These are phyloP conservation scores for Rhodomyrtus psidioides DNA, from an alignment of 441 rosid genomes.

Conservation along the genomic window DNA sequence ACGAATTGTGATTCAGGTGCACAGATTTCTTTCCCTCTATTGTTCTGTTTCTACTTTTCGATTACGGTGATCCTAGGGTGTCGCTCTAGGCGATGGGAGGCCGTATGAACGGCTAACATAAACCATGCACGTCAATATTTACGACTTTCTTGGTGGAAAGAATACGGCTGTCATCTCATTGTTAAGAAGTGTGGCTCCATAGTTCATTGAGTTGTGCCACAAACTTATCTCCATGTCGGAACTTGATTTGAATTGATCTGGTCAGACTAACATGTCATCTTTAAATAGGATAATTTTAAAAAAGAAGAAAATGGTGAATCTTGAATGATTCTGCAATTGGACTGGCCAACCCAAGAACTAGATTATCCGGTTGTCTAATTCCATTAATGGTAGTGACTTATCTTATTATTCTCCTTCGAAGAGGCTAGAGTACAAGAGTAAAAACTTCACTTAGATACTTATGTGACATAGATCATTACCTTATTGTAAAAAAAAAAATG, in stretches of 20 bases:
- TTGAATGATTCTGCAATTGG: neutral
- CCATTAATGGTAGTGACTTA: neutral
- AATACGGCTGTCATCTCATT: neutral
- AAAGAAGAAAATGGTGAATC: neutral
- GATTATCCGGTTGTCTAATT: neutral
- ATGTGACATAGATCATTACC: slow-evolving; percentile 22
- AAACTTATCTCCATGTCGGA: neutral
- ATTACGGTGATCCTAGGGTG: too few relatives aligned
- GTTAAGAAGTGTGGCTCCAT: neutral
- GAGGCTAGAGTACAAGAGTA: neutral
- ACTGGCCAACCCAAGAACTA: neutral
- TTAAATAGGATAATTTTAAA: neutral
- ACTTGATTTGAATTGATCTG: neutral
- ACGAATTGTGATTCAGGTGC: too few relatives aligned
- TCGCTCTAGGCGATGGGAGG: too few relatives aligned
- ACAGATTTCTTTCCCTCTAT: too few relatives aligned
- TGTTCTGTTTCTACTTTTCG: too few relatives aligned
- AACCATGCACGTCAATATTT: neutral
- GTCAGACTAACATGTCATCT: neutral
- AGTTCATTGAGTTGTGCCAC: neutral
- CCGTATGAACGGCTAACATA: too few relatives aligned
- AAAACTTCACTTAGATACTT: neutral
- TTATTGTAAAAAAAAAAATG: slow-evolving; percentile 68
- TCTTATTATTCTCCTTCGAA: neutral
- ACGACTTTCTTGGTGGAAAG: neutral